Base-by-base conservation (phyloP, 2,329 filamentous ascomycete species). In the Penicillium sp. region DNA sequence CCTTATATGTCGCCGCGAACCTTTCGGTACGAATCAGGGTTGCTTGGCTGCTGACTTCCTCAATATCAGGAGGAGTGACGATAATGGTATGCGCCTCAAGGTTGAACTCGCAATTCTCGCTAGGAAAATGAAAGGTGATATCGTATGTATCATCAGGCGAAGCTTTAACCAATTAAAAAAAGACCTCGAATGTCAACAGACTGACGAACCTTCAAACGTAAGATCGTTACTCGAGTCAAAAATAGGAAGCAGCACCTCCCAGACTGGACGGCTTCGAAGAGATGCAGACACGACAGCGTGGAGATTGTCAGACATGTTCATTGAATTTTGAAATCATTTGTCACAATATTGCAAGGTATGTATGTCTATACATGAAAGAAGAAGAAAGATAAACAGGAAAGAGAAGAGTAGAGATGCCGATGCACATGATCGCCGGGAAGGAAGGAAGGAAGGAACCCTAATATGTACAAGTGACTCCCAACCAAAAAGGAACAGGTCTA, bases 211-310 rank as follows among this genome's bases (percentile, higher is more conserved):
- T 65, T 62, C 50, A 2, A 67, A 48, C 28, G 26, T 57, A 24
- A 52, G 23, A 9, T 54, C 24, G 5, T 55, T 57, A 20, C 54
- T 26, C 14, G 56, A 52, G 16, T 51, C 56, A 12, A 71, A 50
- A 23, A 62, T 40, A 28, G 64, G 66, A 9, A 57, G 62, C 11
- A 71, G 59, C 23, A 62, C 57, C 16, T 64, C 64, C 70, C 74
- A 76, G 28, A 76, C 67, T 5, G 69, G 63, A 21, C 73, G 72
- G 28, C 65, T 63, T 12, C 71, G 71, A 12, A 79, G 70, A 16
- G 66, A 68, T n/a, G 68, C 65, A 61, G 72, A 75, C 64, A 78
- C 78, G 68, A 72, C 74, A 49, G 47, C 47, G 43, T 40, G 46
- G 8, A 47, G n/a, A 5, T 38, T 24, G 28, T 11, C 38, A 30